These are phyloP conservation scores for Neofusicoccum umdonicola DNA, from an alignment of 2,329 filamentous ascomycete species.

Conservation along the genomic window DNA sequence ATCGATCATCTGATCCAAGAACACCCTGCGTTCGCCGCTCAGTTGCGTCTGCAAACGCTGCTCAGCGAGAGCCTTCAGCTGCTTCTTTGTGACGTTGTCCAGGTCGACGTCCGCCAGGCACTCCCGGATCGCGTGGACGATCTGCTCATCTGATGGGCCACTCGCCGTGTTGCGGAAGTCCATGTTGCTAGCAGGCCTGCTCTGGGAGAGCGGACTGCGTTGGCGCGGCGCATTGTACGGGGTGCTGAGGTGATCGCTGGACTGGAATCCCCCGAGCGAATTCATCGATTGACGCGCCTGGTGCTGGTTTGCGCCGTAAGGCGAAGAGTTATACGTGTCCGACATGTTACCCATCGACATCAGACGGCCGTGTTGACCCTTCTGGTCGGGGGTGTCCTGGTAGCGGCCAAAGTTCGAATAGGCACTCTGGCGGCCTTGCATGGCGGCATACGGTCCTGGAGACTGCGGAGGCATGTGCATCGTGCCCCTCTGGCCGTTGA, in stretches of 20 bases:
- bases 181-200: slow-evolving; percentile 54
- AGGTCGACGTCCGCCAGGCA: slow-evolving; percentile 87
- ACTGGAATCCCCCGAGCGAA: slow-evolving; percentile 32
- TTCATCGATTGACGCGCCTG: slow-evolving; percentile 44
- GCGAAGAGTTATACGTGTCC: slow-evolving; percentile 37
- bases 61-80: slow-evolving; percentile 80
- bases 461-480: slow-evolving; percentile 82
- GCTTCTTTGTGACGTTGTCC: slow-evolving; percentile 98
- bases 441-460: slow-evolving; percentile 66
- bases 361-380: slow-evolving; percentile 44
- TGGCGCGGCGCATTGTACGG: slow-evolving; percentile 31
- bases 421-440: slow-evolving; percentile 66
- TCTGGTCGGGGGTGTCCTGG: slow-evolving; percentile 58
- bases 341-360: slow-evolving; percentile 61
- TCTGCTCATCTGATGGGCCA: slow-evolving; percentile 75
- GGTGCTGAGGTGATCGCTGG: slow-evolving; percentile 38
- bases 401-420: slow-evolving; percentile 65
- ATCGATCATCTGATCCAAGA: slow-evolving; percentile 92
- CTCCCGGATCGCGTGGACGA: slow-evolving; percentile 78
- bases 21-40: slow-evolving; percentile 77
- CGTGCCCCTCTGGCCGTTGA: slow-evolving; percentile 54
- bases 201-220: slow-evolving; percentile 50
- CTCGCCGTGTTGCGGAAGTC: slow-evolving; percentile 58
- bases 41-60: slow-evolving; percentile 90
- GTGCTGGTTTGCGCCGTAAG: slow-evolving; percentile 38